A percentile compares a stretch with the other conserved stretches of the same genome.
Conservation (phyloP, 805 yeast species). For the Kazachstania taianensis region DNA sequence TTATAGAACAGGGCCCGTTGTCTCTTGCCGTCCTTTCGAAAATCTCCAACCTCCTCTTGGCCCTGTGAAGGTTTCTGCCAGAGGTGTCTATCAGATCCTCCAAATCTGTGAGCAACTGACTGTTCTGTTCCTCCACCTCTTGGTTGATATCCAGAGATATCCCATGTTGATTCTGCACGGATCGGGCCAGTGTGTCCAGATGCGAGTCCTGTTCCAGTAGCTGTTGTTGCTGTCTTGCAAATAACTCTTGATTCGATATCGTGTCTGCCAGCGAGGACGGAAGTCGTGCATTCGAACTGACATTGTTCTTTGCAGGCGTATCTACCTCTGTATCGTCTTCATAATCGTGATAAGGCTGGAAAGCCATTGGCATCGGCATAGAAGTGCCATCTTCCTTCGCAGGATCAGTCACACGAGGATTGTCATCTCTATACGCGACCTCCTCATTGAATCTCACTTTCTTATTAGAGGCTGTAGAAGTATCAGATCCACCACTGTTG, state of each 20-base stretch:
- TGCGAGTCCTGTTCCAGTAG: slow-evolving; percentile 38
- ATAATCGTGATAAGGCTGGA: no score
- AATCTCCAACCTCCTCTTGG: slow-evolving; percentile 31
- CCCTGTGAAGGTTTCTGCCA: slow-evolving; percentile 34
- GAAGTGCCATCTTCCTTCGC: no score
- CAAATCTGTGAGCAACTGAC: slow-evolving; percentile 36
- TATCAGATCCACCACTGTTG: no score
- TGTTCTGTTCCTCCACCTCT: slow-evolving; percentile 41
- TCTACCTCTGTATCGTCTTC: background rate
- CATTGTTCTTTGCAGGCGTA: background rate
- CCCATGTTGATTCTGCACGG: slow-evolving; percentile 36
- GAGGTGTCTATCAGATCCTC: slow-evolving; percentile 38
- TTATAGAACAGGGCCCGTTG: slow-evolving; percentile 42
- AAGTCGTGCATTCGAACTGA: background rate
- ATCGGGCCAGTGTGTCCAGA: slow-evolving; percentile 32
- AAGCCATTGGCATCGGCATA: no score
- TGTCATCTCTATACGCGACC: slow-evolving; percentile 6
- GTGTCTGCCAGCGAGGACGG: background rate
- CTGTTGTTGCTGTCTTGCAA: slow-evolving; percentile 39
- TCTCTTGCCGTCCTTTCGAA: slow-evolving; percentile 36
- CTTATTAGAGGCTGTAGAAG: no score
- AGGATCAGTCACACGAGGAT: background rate
- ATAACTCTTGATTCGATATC: slow-evolving; percentile 29
- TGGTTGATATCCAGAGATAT: slow-evolving; percentile 38
- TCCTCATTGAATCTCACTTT: slow-evolving; percentile 12